A percentile compares a stretch with the other conserved stretches of the same genome.
Evolutionary conservation across 768 basidiomycete species (phyloP).

Genomic region (Paxillus rubicundulus): DNA sequence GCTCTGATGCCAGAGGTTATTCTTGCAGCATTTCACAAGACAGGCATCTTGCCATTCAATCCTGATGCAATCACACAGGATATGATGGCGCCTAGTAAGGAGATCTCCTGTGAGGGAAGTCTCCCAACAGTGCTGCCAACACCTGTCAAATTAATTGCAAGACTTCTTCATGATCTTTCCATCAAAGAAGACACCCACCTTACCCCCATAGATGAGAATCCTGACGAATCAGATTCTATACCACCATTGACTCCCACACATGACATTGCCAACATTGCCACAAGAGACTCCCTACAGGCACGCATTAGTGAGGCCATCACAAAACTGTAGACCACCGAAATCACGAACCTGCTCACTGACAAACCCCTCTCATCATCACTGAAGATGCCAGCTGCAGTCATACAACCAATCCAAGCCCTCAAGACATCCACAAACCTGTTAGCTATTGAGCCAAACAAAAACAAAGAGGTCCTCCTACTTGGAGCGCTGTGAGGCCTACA

Average conservation of each 20-base stretch:
- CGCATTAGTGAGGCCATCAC: background rate
- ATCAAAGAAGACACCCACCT: background rate
- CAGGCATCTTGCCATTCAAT: constrained; percentile 28
- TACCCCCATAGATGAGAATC: background rate
- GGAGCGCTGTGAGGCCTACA: background rate
- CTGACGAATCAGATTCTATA: background rate
- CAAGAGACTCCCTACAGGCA: background rate
- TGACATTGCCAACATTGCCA: background rate
- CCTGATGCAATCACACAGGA: no score
- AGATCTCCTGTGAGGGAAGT: background rate
- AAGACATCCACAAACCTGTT: background rate
- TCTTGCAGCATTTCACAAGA: constrained; percentile 23
- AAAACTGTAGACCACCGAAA: background rate
- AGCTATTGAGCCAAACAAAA: background rate
- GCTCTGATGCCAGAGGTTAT: constrained; percentile 19
- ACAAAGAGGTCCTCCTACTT: constrained; percentile 3
- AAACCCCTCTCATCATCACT: background rate
- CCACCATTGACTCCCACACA: background rate
- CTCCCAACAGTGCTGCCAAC: background rate
- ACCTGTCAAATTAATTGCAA: background rate
- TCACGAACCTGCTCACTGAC: background rate
- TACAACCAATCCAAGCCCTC: background rate
- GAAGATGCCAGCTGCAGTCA: background rate
- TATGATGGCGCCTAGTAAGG: no score
- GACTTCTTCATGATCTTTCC: background rate